Percentiles rank a stretch among this genome's conserved stretches.
Conservation (phyloP, 129 eudicot species). For the Helianthus tuberosus region DNA sequence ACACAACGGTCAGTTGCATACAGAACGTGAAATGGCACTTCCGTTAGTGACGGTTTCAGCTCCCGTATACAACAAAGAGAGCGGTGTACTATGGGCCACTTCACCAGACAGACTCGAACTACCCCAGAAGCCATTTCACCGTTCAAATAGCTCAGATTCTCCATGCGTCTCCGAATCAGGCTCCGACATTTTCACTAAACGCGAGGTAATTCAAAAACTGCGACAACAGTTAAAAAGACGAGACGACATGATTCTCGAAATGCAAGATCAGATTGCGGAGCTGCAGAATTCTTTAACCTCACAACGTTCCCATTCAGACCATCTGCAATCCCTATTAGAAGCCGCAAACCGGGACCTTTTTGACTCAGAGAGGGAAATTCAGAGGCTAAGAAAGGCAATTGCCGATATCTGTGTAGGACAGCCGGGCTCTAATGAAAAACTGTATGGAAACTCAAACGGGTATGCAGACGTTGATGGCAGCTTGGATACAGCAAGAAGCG, state of each 20-base stretch:
- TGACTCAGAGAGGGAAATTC: constrained; percentile 90
- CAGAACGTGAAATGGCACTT: constrained; percentile 59
- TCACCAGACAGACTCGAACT: constrained; percentile 88
- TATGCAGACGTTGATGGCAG: constrained; percentile 46
- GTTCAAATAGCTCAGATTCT: constrained; percentile 79
- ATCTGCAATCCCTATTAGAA: constrained; percentile 69
- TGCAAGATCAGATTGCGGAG: constrained; percentile 92
- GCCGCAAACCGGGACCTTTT: constrained; percentile 79
- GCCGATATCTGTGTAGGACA: constrained; percentile 86
- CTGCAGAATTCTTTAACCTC: constrained; percentile 60
- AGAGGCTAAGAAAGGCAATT: constrained; percentile 82
- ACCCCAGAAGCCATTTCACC: constrained; percentile 87
- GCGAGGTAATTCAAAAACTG: constrained; percentile 90
- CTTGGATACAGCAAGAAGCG: constrained; percentile 47
- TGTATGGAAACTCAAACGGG: constrained; percentile 63
- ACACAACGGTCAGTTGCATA: constrained; percentile 48
- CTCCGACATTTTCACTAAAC: constrained; percentile 85
- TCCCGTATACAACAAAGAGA: constrained; percentile 59
- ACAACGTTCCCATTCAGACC: constrained; percentile 74
- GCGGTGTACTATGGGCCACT: constrained; percentile 77
- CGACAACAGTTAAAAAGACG: constrained; percentile 87
- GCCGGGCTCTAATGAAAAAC: constrained; percentile 43
- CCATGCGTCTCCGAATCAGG: constrained; percentile 93
- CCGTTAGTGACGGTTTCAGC: constrained; percentile 77
- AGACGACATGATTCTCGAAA: constrained; percentile 89